Conservation (phyloP, 2,329 filamentous ascomycete species). For the Exophiala sideris region DNA sequence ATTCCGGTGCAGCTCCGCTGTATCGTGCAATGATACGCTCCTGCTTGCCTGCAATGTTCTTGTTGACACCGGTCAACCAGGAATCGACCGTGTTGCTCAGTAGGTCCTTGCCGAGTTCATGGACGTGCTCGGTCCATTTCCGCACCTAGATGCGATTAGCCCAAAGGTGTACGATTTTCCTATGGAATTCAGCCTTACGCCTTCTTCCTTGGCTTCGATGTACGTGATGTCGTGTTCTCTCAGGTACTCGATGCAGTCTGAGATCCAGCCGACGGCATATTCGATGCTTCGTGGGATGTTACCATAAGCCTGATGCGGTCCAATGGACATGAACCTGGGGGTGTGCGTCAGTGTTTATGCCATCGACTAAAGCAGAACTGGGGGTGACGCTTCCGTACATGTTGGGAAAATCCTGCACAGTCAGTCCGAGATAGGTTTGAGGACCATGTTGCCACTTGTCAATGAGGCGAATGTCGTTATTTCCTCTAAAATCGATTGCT, state of each 20-base stretch:
- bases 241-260: constrained; percentile 31
- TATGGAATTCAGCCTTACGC: constrained; percentile 19
- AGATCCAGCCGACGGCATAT: constrained; percentile 41
- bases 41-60: constrained; percentile 47
- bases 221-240: constrained; percentile 32
- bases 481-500: constrained; percentile 38
- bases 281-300: constrained; percentile 29
- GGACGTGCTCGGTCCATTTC: constrained; percentile 49
- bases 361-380: too few species aligned
- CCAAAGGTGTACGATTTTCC: too few species aligned
- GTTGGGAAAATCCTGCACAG: constrained; percentile 44
- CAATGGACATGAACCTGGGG: constrained; percentile 48
- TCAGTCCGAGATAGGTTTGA: constrained; percentile 41
- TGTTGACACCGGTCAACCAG: constrained; percentile 57
- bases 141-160: constrained; percentile 8
- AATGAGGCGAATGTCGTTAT: constrained; percentile 34
- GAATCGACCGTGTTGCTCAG: constrained; percentile 50
- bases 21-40: constrained; percentile 48
- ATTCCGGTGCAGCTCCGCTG: constrained; percentile 40
- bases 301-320: constrained; percentile 48
- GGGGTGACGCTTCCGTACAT: constrained; percentile 25
- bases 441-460: constrained; percentile 30
- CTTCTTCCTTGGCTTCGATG: constrained; percentile 42
- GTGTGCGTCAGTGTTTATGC: too few species aligned
- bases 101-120: constrained; percentile 44